A percentile compares a stretch with the other conserved stretches of the same genome.
These are phyloP conservation scores for Fusarium tjaetaba DNA, from an alignment of 2,329 filamentous ascomycete species.

Conservation along the genomic window DNA sequence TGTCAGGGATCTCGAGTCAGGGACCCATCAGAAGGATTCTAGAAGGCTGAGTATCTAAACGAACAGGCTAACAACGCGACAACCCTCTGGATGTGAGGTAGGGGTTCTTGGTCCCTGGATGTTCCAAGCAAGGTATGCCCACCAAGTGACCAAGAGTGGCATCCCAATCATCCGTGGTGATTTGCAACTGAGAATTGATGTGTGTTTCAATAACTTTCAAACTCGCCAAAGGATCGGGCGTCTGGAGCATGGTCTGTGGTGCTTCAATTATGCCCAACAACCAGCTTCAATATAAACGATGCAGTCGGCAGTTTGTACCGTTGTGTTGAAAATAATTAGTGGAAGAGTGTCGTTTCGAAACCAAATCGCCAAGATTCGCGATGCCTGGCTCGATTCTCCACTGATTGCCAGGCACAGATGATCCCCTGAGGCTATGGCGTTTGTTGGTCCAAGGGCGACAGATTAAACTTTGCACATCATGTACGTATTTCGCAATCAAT, in stretches of 20 bases:
- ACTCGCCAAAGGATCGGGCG: not conserved
- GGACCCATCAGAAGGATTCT: conserved; percentile 39
- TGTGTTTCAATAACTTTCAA: not conserved
- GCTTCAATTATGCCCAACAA: not conserved
- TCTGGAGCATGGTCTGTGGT: not conserved
- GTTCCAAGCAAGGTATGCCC: conserved; percentile 7
- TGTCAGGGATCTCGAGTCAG: conserved; percentile 30
- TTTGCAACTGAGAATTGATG: not conserved
- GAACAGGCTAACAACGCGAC: conserved; percentile 6
- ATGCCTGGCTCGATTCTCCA: conserved; percentile 13
- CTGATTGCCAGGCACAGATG: conserved; percentile 19
- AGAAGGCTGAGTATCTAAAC: conserved; percentile 38
- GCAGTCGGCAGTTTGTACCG: not conserved
- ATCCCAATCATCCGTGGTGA: conserved; percentile 4
- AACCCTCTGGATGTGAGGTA: conserved; percentile 16
- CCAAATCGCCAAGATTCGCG: conserved; percentile 17
- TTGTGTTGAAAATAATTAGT: not conserved
- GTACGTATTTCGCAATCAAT: not conserved
- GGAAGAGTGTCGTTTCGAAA: conserved; percentile 25
- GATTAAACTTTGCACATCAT: not conserved
- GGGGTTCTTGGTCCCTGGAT: conserved; percentile 17
- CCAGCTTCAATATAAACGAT: conserved; percentile 2
- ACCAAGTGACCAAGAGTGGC: conserved; percentile 16
- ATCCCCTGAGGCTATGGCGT: conserved; percentile 2
- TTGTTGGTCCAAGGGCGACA: not conserved